A percentile compares a stretch with the other conserved stretches of the same genome.
These are phyloP conservation scores for Solanum medicagineum DNA, from an alignment of 257 asterid species.

Conservation along the genomic window DNA sequence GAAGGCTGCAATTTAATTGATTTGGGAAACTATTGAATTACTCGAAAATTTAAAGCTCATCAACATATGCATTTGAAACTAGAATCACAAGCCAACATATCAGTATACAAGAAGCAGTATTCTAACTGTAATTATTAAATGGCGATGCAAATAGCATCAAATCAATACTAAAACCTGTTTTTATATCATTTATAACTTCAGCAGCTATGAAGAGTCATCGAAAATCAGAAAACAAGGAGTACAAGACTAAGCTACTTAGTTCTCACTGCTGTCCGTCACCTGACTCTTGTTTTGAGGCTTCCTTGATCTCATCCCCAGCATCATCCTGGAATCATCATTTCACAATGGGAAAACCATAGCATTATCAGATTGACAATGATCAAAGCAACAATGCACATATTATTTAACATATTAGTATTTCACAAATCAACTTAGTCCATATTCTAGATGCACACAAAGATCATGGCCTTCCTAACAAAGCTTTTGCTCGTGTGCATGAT, in stretches of 20 bases:
- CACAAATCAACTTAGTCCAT: background rate
- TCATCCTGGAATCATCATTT: constrained; percentile 35
- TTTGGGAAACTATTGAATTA: background rate
- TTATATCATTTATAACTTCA: background rate
- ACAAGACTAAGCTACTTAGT: constrained; percentile 6
- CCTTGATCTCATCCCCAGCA: constrained; percentile 60
- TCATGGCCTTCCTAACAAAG: background rate
- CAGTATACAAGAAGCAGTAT: background rate
- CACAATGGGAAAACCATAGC: background rate
- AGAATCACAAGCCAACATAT: background rate
- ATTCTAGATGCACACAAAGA: background rate
- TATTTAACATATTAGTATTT: background rate
- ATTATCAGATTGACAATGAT: background rate
- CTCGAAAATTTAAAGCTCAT: background rate
- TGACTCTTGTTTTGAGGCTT: constrained; percentile 34
- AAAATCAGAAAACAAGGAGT: constrained; percentile 8
- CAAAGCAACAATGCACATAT: background rate
- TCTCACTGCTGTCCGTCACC: constrained; percentile 39
- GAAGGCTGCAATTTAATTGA: background rate
- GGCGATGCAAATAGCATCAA: background rate
- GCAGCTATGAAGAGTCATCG: background rate
- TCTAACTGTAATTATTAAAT: background rate
- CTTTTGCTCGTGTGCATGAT: background rate
- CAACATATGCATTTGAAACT: background rate
- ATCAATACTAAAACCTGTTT: background rate